Evolutionary conservation across 192 early-diverging fungal species (phyloP).

Genomic region (Entomortierella beljakovae): DNA sequence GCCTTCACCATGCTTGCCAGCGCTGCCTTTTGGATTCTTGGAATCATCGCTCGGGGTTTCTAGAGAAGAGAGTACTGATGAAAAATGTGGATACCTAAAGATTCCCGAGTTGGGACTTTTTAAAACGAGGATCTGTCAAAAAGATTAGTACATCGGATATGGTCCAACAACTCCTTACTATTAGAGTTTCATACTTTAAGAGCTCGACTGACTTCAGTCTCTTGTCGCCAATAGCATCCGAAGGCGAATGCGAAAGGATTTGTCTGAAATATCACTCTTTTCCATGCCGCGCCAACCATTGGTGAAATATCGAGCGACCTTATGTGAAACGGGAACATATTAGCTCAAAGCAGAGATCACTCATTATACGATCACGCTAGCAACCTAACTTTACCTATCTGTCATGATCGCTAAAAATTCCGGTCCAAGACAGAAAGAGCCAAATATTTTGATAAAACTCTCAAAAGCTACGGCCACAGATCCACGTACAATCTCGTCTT

Average conservation of each 20-base stretch:
- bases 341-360: background rate
- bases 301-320: slow-evolving; percentile 37
- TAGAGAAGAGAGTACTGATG: slow-evolving; percentile 64
- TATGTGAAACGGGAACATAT: background rate
- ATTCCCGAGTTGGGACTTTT: slow-evolving; percentile 65
- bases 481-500: slow-evolving; percentile 31
- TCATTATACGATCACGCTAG: too few relatives aligned
- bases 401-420: slow-evolving; percentile 36
- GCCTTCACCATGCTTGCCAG: slow-evolving; percentile 5
- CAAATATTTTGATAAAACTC: slow-evolving; percentile 38
- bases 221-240: slow-evolving; percentile 29
- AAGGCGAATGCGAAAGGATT: slow-evolving; percentile 45
- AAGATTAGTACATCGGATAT: background rate
- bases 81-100: slow-evolving; percentile 76
- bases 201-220: slow-evolving; percentile 29
- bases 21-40: background rate
- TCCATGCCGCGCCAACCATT: slow-evolving; percentile 22
- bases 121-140: slow-evolving; percentile 29
- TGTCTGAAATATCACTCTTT: slow-evolving; percentile 20
- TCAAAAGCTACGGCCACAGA: slow-evolving; percentile 32
- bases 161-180: background rate
- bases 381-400: slow-evolving; percentile 23
- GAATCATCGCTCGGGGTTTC: slow-evolving; percentile 12
- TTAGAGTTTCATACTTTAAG: slow-evolving; percentile 20
- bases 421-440: slow-evolving; percentile 32